These are phyloP conservation scores for Salix caprea DNA, from an alignment of 345 rosid species.

Conservation along the genomic window DNA sequence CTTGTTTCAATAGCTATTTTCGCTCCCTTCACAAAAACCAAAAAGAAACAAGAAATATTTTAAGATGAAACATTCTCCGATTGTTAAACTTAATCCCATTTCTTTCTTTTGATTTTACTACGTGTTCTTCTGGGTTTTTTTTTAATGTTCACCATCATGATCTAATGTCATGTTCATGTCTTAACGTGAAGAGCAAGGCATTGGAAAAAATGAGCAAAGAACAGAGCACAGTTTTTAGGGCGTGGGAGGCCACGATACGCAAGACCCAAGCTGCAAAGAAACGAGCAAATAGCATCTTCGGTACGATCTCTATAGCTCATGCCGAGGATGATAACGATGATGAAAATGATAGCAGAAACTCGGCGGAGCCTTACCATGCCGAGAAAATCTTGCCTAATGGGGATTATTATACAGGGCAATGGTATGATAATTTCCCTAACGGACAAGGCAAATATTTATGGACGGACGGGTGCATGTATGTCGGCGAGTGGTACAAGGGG, in stretches of 20 bases:
- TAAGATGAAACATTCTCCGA: neutral
- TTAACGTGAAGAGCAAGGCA: neutral
- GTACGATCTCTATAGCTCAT: slow-evolving; percentile 50
- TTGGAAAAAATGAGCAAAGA: slow-evolving; percentile 52
- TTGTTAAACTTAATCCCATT: neutral
- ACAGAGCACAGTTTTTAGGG: slow-evolving; percentile 58
- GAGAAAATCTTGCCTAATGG: slow-evolving; percentile 82
- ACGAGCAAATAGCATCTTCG: slow-evolving; percentile 84
- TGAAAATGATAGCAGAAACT: slow-evolving; percentile 2
- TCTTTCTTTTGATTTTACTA: neutral
- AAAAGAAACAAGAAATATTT: neutral
- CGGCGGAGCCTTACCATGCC: slow-evolving; percentile 42
- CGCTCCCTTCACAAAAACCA: slow-evolving; percentile 20
- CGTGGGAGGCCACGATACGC: slow-evolving; percentile 90
- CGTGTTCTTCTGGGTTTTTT: neutral
- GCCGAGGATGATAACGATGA: slow-evolving; percentile 45
- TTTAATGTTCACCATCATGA: too few species aligned
- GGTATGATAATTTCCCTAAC: slow-evolving; percentile 76
- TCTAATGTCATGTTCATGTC: too few species aligned
- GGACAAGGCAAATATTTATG: slow-evolving; percentile 87
- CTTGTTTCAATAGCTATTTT: slow-evolving; percentile 32
- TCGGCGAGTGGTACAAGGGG: slow-evolving; percentile 82
- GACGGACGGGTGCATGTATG: slow-evolving; percentile 85
- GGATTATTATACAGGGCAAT: slow-evolving; percentile 81
- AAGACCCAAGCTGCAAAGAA: slow-evolving; percentile 88